Evolutionary conservation across 2,329 filamentous ascomycete genomes (phyloP), one percentile per base, ranked within the genome.

Genomic region (Trichoderma atroviride): DNA sequence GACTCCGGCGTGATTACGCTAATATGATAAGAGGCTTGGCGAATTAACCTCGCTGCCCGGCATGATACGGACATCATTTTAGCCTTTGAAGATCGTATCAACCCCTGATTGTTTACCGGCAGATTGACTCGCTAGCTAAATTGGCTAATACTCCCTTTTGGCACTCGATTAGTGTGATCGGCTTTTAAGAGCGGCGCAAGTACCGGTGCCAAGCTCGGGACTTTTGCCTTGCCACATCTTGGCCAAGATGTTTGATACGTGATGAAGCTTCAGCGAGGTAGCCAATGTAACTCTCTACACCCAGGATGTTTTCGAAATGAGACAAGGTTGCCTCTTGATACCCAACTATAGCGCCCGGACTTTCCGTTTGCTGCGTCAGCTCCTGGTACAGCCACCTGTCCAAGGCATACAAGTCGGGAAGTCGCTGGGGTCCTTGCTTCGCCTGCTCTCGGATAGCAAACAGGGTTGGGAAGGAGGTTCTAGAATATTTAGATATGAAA

Each of bases 101-200:
- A 57, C 52, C 61, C 52, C 58, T 68, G 65, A 61, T 31, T 16
- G 27, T 47, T 37, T 47, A n/a, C 37, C 24, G 27, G 53, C n/a
- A 58, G 52, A 58, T 40, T 58, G 63, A 43, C 40, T 52, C 63
- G 63, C 27, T 66, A 27, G 40, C 40, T 19, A 40, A 50, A 58
- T 58, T 66, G 29, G 33, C 33, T 4, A 52, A 16, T 33, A 11
- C 65, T 55, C 40, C 43, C 31, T 9, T 22, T 60, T 9, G 33
- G 27, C 43, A 24, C 31, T 47, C 43, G 56, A 68, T 61, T 68
- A 55, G 56, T 68, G 65, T 19, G 57, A 59, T 68, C 65, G 57
- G 57, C 65, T 40, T 53, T 60, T 53, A 68, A 68, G 56, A 33
- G 57, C 65, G 65, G 57, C 40, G 65, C 65, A 68, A 61, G 65